Evolutionary conservation across 257 asterid genomes (phyloP).

Genomic region (Solanum sejunctum): DNA sequence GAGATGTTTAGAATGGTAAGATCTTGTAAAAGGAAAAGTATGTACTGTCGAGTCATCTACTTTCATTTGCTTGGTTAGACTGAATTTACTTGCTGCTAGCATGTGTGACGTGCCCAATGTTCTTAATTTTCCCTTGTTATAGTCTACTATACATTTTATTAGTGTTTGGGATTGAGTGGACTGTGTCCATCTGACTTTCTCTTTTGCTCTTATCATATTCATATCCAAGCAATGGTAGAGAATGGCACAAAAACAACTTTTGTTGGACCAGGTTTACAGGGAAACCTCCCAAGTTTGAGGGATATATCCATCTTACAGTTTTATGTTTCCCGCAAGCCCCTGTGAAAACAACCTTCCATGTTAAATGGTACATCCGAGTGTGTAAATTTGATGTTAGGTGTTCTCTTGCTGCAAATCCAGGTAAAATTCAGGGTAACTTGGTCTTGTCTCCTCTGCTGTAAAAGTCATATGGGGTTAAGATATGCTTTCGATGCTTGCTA

Average conservation of each 20-base stretch:
- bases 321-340: conserved; percentile 86
- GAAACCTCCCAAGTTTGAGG: conserved; percentile 88
- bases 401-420: conserved; percentile 19
- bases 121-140: neutral
- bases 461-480: conserved; percentile 81
- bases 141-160: neutral
- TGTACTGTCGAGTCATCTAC: conserved; percentile 12
- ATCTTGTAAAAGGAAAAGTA: conserved; percentile 75
- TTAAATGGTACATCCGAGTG: neutral
- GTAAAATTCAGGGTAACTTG: conserved; percentile 73
- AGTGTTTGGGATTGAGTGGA: neutral
- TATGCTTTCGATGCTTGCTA: neutral
- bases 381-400: neutral
- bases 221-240: conserved; percentile 97
- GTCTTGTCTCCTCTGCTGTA: conserved; percentile 89
- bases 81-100: neutral
- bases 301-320: conserved; percentile 65
- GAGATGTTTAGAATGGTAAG: conserved; percentile 89
- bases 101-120: neutral
- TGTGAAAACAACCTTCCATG: conserved; percentile 33
- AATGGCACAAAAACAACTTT: conserved; percentile 71
- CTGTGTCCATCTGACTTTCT: neutral
- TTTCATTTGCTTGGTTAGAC: neutral
- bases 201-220: neutral
- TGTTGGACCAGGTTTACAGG: conserved; percentile 59